Base-by-base conservation (phyloP, 768 basidiomycete genomes). In the Cystofilobasidium capitatum region DNA sequence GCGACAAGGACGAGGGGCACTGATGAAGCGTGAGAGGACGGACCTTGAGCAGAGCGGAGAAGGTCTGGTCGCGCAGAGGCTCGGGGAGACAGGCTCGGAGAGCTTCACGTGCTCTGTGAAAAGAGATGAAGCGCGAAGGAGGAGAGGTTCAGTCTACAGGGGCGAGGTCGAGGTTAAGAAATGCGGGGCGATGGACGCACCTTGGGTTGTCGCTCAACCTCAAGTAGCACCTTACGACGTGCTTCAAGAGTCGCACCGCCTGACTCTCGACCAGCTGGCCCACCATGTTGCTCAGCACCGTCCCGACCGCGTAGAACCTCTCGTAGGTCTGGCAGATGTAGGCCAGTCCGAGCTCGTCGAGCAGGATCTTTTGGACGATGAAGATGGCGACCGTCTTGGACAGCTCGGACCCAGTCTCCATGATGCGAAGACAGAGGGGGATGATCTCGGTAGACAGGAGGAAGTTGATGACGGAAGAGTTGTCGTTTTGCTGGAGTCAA, bases 261-360 rank as follows among this genome's bases (percentile, higher is more conserved):
- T 97, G 96, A 2, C 89, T 96, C 78, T 99, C 94, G 63, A 98
- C 93, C 58, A 99, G 83, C 76, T 97, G 91, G 74, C 88, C 88
- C 71, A 98, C 96, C 96, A 99, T 99, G 77, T 96, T 97, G 81
- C 89, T 90, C 68, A 99, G 82, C 20, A 99, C 96, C 10, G 94
- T 96, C 22, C 94, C 96, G 63, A 99, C 96, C 17, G 96, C 96
- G 77, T 97, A 98, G 80, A 99, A 99, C 62, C 96, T 84, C 77
- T 99, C 96, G 76, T 99, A 99, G n/a, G 96, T 99, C 78, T 99
- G 96, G 74, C 96, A 98, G 74, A 98, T 99, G 77, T 99, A 99
- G 20, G 91, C 93, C 69, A 99, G 80, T 24, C 96, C 96, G 3
- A 94, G 91, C 78, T 99, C 96, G 77, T 99, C 96, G 62, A 98